Evolutionary conservation across 495 filamentous ascomycete species (phyloP).

Genomic region (Parathielavia hyrcaniae): DNA sequence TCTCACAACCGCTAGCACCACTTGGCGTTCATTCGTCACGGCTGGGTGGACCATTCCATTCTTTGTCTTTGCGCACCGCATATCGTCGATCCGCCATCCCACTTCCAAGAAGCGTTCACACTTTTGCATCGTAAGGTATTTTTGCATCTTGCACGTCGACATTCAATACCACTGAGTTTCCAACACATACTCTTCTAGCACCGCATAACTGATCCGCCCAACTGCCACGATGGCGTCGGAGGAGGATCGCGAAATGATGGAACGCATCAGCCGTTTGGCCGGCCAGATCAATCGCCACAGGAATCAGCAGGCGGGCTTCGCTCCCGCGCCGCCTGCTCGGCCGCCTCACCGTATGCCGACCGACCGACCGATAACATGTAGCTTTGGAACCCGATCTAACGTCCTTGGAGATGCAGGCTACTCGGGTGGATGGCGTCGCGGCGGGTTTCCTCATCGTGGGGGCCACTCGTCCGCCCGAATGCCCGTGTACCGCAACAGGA

Average conservation of each 20-base stretch:
- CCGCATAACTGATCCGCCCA: slow-evolving; percentile 1
- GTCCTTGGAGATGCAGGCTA: slow-evolving; percentile 23
- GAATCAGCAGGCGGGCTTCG: slow-evolving; percentile 47
- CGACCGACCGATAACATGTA: not conserved
- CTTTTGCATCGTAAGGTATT: not conserved
- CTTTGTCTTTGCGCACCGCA: not conserved
- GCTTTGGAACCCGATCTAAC: slow-evolving; percentile 20
- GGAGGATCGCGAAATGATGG: slow-evolving; percentile 66
- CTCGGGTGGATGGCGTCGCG: slow-evolving; percentile 31
- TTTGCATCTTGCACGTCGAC: not conserved
- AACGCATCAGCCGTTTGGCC: slow-evolving; percentile 68
- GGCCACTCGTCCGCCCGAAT: slow-evolving; percentile 40
- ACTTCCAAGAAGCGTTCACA: not conserved
- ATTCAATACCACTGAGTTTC: not conserved
- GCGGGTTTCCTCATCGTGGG: slow-evolving; percentile 37
- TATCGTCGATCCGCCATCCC: not conserved
- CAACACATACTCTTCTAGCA: not conserved
- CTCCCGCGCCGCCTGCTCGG: slow-evolving; percentile 11
- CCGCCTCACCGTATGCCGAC: slow-evolving; percentile 25
- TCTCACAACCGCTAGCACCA: not conserved
- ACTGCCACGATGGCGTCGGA: slow-evolving; percentile 53
- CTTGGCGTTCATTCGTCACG: not conserved
- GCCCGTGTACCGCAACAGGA: slow-evolving; percentile 59
- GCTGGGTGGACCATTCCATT: not conserved
- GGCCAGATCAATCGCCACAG: slow-evolving; percentile 82